phyloP scores from a whole-genome alignment of 192 early-diverging fungal species.

The Mortierella alpina region DNA sequence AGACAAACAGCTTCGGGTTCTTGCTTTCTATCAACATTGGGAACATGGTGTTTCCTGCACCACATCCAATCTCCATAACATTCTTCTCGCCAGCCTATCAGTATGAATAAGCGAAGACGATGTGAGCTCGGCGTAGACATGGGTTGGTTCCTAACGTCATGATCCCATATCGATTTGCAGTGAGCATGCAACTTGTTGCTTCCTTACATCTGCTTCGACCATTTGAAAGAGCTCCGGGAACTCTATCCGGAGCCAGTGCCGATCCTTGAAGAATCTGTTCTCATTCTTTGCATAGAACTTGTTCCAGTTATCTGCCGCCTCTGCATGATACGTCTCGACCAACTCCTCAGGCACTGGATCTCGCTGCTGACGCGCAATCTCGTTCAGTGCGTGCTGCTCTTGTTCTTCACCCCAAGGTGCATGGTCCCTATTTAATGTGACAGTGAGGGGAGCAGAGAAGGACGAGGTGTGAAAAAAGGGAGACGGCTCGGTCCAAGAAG shows the following conservation, averaged over 20 bases:
- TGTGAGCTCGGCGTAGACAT: no score
- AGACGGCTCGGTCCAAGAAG: background rate
- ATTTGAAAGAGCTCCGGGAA: slow-evolving; percentile 87
- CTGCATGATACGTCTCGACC: slow-evolving; percentile 56
- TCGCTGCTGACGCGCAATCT: slow-evolving; percentile 78
- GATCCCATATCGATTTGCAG: no score
- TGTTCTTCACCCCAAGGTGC: slow-evolving; percentile 91
- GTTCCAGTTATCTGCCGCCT: slow-evolving; percentile 76
- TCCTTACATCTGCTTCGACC: slow-evolving; percentile 57
- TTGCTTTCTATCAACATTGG: slow-evolving; percentile 81
- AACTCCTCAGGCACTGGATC: slow-evolving; percentile 73
- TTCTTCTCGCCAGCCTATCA: slow-evolving; percentile 59
- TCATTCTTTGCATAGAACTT: slow-evolving; percentile 87
- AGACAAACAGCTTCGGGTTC: slow-evolving; percentile 83
- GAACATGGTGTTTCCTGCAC: slow-evolving; percentile 95
- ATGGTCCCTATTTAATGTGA: slow-evolving; percentile 85
- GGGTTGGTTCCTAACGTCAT: background rate
- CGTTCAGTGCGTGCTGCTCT: slow-evolving; percentile 77
- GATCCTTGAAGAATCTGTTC: slow-evolving; percentile 95
- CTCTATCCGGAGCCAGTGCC: slow-evolving; percentile 95
- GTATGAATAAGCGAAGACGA: slow-evolving; percentile 15
- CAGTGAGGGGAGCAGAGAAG: background rate
- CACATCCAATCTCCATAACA: slow-evolving; percentile 96
- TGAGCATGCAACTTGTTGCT: no score
- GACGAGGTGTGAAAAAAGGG: background rate